Evolutionary conservation across 805 yeast genomes (phyloP).

Genomic region (Ogataea pilisensis): DNA sequence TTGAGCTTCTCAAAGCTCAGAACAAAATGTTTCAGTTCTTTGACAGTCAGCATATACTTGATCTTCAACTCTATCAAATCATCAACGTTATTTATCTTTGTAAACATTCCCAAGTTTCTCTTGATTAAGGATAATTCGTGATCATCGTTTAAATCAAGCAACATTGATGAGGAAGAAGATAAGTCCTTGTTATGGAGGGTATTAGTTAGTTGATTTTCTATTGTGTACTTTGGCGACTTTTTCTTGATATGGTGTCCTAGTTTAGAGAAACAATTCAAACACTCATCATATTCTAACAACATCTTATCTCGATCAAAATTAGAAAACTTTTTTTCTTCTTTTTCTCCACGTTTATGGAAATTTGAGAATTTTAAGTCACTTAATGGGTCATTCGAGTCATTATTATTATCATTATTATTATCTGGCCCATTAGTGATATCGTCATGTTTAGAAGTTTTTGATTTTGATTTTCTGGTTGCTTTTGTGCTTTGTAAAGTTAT

Average conservation of each 20-base stretch:
- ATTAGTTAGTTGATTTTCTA: not conserved
- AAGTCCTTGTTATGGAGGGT: too few relatives aligned
- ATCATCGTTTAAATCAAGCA: slow-evolving; percentile 27
- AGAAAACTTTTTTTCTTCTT: slow-evolving; percentile 59
- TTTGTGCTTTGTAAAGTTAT: not conserved
- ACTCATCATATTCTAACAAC: slow-evolving; percentile 53
- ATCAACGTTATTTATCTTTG: slow-evolving; percentile 43
- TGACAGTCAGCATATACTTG: slow-evolving; percentile 50
- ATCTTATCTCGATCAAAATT: slow-evolving; percentile 50
- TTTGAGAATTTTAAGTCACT: slow-evolving; percentile 38
- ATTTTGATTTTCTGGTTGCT: not conserved
- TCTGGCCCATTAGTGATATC: too few relatives aligned
- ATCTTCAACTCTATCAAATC: slow-evolving; percentile 47
- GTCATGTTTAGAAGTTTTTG: too few relatives aligned
- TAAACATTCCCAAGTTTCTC: slow-evolving; percentile 12
- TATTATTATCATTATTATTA: slow-evolving; percentile 17
- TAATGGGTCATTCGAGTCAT: slow-evolving; percentile 50
- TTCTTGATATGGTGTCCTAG: slow-evolving; percentile 23
- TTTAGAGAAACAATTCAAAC: slow-evolving; percentile 40
- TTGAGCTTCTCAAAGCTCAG: slow-evolving; percentile 37
- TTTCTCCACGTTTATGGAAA: slow-evolving; percentile 57
- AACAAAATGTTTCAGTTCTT: slow-evolving; percentile 39
- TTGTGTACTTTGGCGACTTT: slow-evolving; percentile 4
- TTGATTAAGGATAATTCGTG: slow-evolving; percentile 42
- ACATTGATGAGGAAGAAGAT: too few relatives aligned